Evolutionary conservation across 2,329 filamentous ascomycete genomes (phyloP).

Genomic region (Epichloe sylvatica): DNA sequence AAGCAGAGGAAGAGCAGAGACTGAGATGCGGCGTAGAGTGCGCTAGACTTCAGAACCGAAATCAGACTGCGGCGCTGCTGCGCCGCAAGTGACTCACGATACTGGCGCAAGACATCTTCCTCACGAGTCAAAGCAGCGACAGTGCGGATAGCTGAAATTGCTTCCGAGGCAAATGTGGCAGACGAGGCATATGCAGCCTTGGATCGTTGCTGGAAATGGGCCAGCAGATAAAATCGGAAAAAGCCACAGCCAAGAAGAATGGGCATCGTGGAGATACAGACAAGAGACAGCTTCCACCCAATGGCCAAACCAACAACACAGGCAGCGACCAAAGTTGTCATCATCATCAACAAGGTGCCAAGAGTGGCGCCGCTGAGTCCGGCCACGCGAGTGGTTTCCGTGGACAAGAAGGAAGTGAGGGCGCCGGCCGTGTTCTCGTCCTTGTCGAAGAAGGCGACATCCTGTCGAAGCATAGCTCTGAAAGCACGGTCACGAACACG

Average conservation of each 20-base stretch:
- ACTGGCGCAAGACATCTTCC: slow-evolving; percentile 60
- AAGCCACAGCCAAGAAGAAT: slow-evolving; percentile 70
- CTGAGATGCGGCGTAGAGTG: slow-evolving; percentile 73
- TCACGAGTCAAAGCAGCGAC: slow-evolving; percentile 86
- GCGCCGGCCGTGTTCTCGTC: slow-evolving; percentile 83
- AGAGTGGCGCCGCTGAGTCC: slow-evolving; percentile 80
- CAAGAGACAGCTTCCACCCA: slow-evolving; percentile 78
- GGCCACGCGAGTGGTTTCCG: slow-evolving; percentile 76
- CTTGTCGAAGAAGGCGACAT: slow-evolving; percentile 80
- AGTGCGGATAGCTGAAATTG: slow-evolving; percentile 84
- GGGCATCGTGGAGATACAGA: slow-evolving; percentile 67
- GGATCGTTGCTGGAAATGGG: slow-evolving; percentile 63
- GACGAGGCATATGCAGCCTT: slow-evolving; percentile 69
- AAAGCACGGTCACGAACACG: slow-evolving; percentile 74
- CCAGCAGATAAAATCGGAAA: slow-evolving; percentile 73
- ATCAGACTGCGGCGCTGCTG: slow-evolving; percentile 56
- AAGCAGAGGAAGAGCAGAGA: slow-evolving; percentile 72
- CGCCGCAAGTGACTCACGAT: slow-evolving; percentile 48
- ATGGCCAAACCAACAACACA: slow-evolving; percentile 57
- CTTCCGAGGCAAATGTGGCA: slow-evolving; percentile 82
- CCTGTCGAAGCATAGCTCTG: slow-evolving; percentile 77
- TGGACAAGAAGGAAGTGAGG: slow-evolving; percentile 76
- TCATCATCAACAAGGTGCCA: slow-evolving; percentile 69
- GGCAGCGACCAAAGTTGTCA: slow-evolving; percentile 64
- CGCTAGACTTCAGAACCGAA: slow-evolving; percentile 62